Base-by-base conservation (phyloP, 2,329 filamentous ascomycete species). In the Penicillium sp. region DNA sequence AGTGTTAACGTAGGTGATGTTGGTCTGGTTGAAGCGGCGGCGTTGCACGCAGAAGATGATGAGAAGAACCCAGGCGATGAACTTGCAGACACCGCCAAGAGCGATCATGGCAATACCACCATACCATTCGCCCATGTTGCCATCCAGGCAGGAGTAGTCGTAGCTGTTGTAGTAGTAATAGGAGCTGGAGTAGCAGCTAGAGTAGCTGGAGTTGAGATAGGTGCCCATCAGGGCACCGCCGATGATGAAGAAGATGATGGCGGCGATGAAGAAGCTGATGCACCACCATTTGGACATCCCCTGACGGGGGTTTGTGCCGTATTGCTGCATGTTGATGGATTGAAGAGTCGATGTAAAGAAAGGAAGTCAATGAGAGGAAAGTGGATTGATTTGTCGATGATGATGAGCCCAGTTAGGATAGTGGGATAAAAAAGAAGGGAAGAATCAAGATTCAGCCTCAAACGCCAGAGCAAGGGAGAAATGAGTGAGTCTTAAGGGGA, bases 31-130 rank as follows among this genome's bases (percentile, higher is more conserved):
- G 19, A 38, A 30, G 19, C 59, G 66, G 35, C 35, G 50, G 53
- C 66, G 66, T 54, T 64, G 65, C 19, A 68, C 59, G 56, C 65
- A 66, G 63, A 61, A 68, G 45, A 68, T 42, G 22, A 67, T 66
- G 30, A 67, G 60, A 10, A 68, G 60, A 33, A 68, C 59, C 66
- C 66, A 68, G 24, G 55, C 63, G 26, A 37, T 58, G 59, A 68
- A 61, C 42, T 67, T 65, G 42, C 61, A 44, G 4, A 66, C 26
- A 26, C 58, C 66, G 6, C 65, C 66, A n/a, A 68, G 62, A 6
- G 56, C 63, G 28, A 68, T 40, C 24, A 58, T 44, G 33, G 63
- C 65, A 33, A 66, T 24, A 12, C 53, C 65, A 9, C 44, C 66
- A 40, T 67, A 68, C 47, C 60, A 67, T 15, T 58, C 26, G 55